phyloP scores from a whole-genome alignment of 805 yeast genomes.

The Teunomyces tritomae region DNA sequence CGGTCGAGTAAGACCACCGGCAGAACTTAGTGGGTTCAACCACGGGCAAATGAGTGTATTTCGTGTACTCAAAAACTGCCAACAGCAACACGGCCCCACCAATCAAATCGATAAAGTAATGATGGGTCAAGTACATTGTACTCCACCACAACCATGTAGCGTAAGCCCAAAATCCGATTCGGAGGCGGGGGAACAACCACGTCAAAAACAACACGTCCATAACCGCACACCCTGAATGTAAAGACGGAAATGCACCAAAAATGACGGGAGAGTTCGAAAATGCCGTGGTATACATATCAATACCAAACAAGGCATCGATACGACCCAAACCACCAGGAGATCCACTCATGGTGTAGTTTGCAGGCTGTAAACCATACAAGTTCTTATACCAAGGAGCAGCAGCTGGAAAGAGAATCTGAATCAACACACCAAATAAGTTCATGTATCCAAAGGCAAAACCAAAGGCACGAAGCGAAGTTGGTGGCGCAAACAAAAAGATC shows the following conservation, averaged over 20 bases:
- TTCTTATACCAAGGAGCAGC: slow-evolving; percentile 98
- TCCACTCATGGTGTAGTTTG: slow-evolving; percentile 87
- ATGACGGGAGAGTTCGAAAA: slow-evolving; percentile 87
- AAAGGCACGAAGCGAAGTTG: slow-evolving; percentile 75
- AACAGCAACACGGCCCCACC: slow-evolving; percentile 89
- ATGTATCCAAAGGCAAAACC: slow-evolving; percentile 94
- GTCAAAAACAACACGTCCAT: slow-evolving; percentile 87
- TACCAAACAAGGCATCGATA: slow-evolving; percentile 74
- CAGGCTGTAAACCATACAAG: slow-evolving; percentile 81
- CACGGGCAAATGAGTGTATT: slow-evolving; percentile 66
- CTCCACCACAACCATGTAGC: slow-evolving; percentile 98
- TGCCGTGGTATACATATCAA: slow-evolving; percentile 78
- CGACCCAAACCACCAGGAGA: slow-evolving; percentile 94
- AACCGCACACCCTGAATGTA: slow-evolving; percentile 92
- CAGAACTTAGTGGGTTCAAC: slow-evolving; percentile 52
- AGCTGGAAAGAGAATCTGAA: slow-evolving; percentile 82
- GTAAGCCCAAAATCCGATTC: slow-evolving; percentile 67
- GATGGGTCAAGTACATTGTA: slow-evolving; percentile 96
- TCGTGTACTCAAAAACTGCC: slow-evolving; percentile 65
- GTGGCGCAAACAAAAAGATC: slow-evolving; percentile 87
- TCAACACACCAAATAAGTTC: slow-evolving; percentile 82
- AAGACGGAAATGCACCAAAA: slow-evolving; percentile 84
- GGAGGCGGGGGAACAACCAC: slow-evolving; percentile 72
- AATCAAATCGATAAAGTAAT: slow-evolving; percentile 88
- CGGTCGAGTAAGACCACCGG: slow-evolving; percentile 62